phyloP scores from a whole-genome alignment of 2,329 filamentous ascomycete species.

The Celoporthe dispersa region DNA sequence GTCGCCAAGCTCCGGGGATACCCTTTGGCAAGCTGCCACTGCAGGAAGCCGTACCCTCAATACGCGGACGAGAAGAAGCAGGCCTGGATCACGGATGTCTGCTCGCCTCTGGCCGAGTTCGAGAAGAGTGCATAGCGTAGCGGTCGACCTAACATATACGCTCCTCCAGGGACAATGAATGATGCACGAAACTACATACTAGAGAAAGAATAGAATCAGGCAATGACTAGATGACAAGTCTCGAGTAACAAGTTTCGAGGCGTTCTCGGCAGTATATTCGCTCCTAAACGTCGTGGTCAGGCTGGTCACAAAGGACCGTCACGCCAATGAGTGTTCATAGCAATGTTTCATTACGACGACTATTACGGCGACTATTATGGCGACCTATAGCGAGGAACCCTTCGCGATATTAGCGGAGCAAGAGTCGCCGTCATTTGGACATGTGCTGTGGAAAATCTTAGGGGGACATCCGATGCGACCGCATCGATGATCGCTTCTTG shows the following conservation, averaged over 20 bases:
- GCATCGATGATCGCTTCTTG: background rate
- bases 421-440: background rate
- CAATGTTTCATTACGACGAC: too few relatives aligned
- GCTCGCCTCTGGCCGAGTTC: conserved; percentile 30
- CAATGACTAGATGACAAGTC: background rate
- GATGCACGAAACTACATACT: background rate
- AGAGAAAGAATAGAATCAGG: background rate
- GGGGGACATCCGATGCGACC: background rate
- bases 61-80: conserved; percentile 52
- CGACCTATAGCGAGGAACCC: background rate
- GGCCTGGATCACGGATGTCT: conserved; percentile 42
- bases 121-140: conserved; percentile 24
- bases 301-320: background rate
- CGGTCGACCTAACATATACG: background rate
- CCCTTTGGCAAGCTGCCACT: conserved; percentile 53
- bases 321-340: background rate
- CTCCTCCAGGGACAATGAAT: background rate
- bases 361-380: background rate
- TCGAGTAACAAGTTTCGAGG: background rate
- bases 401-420: background rate
- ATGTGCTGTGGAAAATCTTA: background rate
- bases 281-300: background rate
- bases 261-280: background rate
- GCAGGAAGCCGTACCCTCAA: conserved; percentile 57
- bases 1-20: conserved; percentile 59